These are phyloP conservation scores for Elongisporangium senticosum DNA, from an alignment of 352 stramenopile genomes.

Conservation along the genomic window DNA sequence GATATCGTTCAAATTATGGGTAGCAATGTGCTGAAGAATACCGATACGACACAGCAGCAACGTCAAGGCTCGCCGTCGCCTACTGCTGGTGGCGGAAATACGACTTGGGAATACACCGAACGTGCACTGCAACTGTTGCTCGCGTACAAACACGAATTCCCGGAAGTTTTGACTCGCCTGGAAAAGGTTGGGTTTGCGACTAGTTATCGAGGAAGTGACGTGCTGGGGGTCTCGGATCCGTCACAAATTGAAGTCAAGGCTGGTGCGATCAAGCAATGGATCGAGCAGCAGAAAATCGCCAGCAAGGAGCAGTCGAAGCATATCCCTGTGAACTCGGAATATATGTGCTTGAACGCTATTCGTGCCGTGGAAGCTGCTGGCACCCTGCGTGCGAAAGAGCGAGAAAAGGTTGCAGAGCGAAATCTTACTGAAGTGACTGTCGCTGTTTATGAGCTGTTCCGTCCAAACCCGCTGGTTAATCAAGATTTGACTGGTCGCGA, in stretches of 20 bases:
- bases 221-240: conserved; percentile 78
- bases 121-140: conserved; percentile 92
- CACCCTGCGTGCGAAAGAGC: conserved; percentile 57
- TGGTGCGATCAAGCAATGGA: conserved; percentile 89
- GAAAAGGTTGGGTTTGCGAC: conserved; percentile 82
- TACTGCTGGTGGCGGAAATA: conserved; percentile 12
- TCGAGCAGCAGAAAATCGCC: conserved; percentile 89
- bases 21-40: conserved; percentile 42
- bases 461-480: conserved; percentile 68
- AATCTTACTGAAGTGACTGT: conserved; percentile 12
- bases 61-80: not conserved
- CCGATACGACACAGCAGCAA: not conserved
- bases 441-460: conserved; percentile 55
- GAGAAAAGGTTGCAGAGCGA: conserved; percentile 34
- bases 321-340: conserved; percentile 89
- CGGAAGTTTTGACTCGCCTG: conserved; percentile 88
- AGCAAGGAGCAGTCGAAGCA: conserved; percentile 84
- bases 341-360: conserved; percentile 90
- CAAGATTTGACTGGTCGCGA: conserved; percentile 73
- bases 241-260: conserved; percentile 60
- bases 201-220: conserved; percentile 83
- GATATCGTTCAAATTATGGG: conserved; percentile 92
- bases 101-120: conserved; percentile 96
- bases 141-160: conserved; percentile 92
- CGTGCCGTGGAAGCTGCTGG: conserved; percentile 89